Conservation (phyloP, 768 basidiomycete genomes). For the Zangia roseola region DNA sequence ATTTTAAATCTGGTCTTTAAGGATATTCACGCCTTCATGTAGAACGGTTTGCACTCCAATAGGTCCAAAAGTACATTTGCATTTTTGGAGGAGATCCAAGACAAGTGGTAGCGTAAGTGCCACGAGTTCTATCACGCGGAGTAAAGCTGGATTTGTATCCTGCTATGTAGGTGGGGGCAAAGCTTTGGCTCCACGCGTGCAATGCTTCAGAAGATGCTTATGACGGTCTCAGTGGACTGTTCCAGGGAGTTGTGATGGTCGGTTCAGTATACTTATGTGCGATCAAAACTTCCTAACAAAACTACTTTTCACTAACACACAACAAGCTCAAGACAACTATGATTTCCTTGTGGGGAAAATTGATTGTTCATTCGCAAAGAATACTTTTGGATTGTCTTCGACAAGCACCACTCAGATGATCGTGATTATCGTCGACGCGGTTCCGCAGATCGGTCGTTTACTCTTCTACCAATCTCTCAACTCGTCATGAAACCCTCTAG, state of each 20-base stretch:
- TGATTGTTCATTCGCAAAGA: slow-evolving; percentile 8
- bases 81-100: slow-evolving; percentile 40
- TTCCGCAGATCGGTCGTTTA: slow-evolving; percentile 4
- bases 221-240: slow-evolving; percentile 15
- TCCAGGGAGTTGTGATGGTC: slow-evolving; percentile 20
- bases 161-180: slow-evolving; percentile 18
- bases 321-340: slow-evolving; percentile 10
- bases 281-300: too few species aligned
- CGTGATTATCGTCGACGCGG: slow-evolving; percentile 5
- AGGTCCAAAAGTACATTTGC: slow-evolving; percentile 42
- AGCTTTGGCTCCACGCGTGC: slow-evolving; percentile 16
- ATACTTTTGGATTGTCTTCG: slow-evolving; percentile 20
- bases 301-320: slow-evolving; percentile 6
- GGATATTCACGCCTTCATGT: neutral
- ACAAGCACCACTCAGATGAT: slow-evolving; percentile 11
- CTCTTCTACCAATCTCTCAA: slow-evolving; percentile 15
- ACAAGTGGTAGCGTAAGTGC: slow-evolving; percentile 28
- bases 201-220: slow-evolving; percentile 14
- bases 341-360: slow-evolving; percentile 14
- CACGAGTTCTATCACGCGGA: neutral
- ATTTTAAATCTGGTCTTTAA: neutral
- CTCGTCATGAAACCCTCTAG: slow-evolving; percentile 9
- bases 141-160: neutral
- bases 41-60: slow-evolving; percentile 39
- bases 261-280: too few species aligned